Evolutionary conservation across 1,139 yeast genomes (phyloP).

Genomic region (Saccharomyces hybrid): DNA sequence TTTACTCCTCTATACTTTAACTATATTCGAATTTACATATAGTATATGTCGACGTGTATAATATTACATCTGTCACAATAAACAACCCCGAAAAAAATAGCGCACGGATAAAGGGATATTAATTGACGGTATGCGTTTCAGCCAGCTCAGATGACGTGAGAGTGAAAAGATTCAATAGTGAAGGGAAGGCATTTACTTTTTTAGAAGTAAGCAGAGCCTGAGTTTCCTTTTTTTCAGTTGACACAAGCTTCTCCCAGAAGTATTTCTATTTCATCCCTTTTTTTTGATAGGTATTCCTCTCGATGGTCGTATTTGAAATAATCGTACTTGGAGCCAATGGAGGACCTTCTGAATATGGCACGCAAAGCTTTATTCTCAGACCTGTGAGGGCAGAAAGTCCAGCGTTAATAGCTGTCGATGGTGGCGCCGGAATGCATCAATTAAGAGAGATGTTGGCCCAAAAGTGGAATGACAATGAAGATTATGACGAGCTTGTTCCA

Average conservation of each 20-base stretch:
- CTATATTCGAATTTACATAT: neutral
- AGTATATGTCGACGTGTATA: neutral
- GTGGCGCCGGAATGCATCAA: constrained; percentile 64
- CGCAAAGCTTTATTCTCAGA: constrained; percentile 60
- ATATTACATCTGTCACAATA: neutral
- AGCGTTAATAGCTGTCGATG: constrained; percentile 59
- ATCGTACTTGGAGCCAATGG: constrained; percentile 70
- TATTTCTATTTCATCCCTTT: neutral
- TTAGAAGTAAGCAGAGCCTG: neutral
- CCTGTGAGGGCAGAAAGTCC: constrained; percentile 38
- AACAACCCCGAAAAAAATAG: neutral
- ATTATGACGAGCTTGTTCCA: neutral
- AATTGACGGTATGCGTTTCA: constrained; percentile 3
- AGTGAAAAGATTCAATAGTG: neutral
- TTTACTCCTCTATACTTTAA: neutral
- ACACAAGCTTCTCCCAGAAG: too few species aligned
- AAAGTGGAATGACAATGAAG: neutral
- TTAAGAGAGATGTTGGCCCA: constrained; percentile 1
- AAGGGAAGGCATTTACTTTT: neutral
- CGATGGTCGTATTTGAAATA: constrained; percentile 35
- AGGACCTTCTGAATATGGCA: constrained; percentile 64
- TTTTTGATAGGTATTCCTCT: neutral
- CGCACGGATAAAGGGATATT: neutral
- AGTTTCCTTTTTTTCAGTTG: neutral
- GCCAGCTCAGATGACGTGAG: neutral